Evolutionary conservation across 164 flowering plant species (phyloP).

Genomic region (Nymphaea thermarum): DNA sequence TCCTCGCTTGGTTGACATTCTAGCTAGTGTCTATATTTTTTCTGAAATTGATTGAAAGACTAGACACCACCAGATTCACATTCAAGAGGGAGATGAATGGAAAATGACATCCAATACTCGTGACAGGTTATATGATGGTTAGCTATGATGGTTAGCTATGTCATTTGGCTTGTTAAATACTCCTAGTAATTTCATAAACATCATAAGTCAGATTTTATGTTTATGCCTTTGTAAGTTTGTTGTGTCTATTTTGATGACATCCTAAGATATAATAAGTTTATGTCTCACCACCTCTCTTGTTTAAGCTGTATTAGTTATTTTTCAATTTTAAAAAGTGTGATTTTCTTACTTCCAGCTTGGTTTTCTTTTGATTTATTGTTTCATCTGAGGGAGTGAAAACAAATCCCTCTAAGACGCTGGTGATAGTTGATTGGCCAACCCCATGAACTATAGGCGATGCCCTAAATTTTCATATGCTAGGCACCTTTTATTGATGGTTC

Average conservation of each 20-base stretch:
- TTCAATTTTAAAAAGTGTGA: background rate
- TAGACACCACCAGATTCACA: slow-evolving; percentile 1
- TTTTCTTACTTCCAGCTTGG: background rate
- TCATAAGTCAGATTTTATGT: background rate
- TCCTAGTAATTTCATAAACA: background rate
- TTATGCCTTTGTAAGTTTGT: background rate
- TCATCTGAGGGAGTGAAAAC: background rate
- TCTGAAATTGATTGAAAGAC: background rate
- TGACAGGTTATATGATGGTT: slow-evolving; percentile 3
- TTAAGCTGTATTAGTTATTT: background rate
- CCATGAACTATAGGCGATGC: background rate
- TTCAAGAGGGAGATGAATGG: background rate
- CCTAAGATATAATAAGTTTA: background rate
- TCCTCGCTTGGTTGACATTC: background rate
- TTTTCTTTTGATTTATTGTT: background rate
- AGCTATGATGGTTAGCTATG: slow-evolving; percentile 1
- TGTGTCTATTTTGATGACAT: background rate
- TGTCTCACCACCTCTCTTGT: background rate
- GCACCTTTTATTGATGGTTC: background rate
- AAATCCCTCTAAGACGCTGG: background rate
- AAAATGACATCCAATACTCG: background rate
- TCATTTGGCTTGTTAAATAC: background rate
- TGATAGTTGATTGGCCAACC: background rate
- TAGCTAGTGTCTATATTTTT: background rate
- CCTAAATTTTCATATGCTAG: background rate